A percentile compares a stretch with the other conserved stretches of the same genome.
Evolutionary conservation across 805 yeast genomes (phyloP).

Genomic region (Dipodascopsis uninucleata): DNA sequence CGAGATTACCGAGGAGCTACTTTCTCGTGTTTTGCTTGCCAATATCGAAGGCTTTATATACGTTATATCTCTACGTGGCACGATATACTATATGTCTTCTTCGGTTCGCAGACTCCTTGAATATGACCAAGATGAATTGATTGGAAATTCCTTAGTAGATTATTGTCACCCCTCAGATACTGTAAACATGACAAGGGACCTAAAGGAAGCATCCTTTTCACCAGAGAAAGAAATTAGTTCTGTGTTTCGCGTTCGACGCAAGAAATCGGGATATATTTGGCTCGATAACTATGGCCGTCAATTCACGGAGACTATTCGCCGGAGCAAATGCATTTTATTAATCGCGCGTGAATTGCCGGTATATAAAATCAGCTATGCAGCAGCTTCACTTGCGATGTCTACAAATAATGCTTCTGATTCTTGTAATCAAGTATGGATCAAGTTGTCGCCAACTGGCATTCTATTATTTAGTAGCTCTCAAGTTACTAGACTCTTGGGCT

Average conservation of each 20-base stretch:
- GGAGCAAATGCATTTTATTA: conserved; percentile 12
- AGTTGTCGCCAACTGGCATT: conserved; percentile 13
- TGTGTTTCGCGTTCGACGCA: conserved; percentile 8
- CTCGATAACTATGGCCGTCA: conserved; percentile 10
- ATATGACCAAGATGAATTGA: conserved; percentile 16
- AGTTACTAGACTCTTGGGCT: conserved; percentile 2
- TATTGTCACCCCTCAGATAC: conserved; percentile 18
- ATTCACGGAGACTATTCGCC: conserved; percentile 4
- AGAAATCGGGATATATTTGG: conserved; percentile 17
- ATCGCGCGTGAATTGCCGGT: conserved; percentile 15
- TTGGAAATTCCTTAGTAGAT: conserved; percentile 6
- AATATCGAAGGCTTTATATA: conserved; percentile 13
- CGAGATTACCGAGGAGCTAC: conserved; percentile 10
- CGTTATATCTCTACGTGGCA: conserved; percentile 16
- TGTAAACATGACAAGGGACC: conserved; percentile 14
- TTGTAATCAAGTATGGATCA: conserved; percentile 8
- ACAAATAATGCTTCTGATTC: not conserved
- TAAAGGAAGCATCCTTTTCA: conserved; percentile 6
- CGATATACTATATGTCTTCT: conserved; percentile 13
- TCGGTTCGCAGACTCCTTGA: conserved; percentile 10
- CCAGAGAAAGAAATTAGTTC: conserved; percentile 5
- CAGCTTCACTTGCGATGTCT: no score
- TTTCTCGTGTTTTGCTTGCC: conserved; percentile 8
- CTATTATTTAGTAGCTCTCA: conserved; percentile 8
- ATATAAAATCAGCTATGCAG: conserved; percentile 2